Base-by-base conservation (phyloP, 164 flowering plant genomes). In the Berberis thunbergii region DNA sequence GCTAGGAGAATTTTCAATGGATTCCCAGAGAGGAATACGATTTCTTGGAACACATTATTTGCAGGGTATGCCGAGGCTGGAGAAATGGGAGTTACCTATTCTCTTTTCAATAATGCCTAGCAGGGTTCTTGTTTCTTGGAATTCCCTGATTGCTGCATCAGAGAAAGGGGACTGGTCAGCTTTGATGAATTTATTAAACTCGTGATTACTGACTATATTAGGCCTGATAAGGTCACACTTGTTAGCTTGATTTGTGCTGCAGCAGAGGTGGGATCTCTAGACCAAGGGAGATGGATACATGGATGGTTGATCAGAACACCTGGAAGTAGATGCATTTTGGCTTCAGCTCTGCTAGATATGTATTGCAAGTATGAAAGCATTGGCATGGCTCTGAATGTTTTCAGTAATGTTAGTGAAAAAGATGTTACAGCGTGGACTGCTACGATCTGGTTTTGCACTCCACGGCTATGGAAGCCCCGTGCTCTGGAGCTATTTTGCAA, bases 391-490 rank as follows among this genome's bases (percentile, higher is more conserved):
- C 56, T 73, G 38, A 42, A 3, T 41, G 76, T 79, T 70, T 83
- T 81, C 63, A 63, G 68, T 41, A 48, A 45, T 8, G 61, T 69
- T 49, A 50, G 59, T 54, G 70, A 74, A 48, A 80, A 64, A 57
- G 87, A 83, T 72, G 83, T 80, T 49, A 57, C 73, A 3, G 48
- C 77, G n/a, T 83, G 87, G 87, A 79, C 84, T 42, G 69, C 81
- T 43, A 79, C 81, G 83, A 83, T 81, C 75, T 41, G 84, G 84
- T n/a, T 67, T 79, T 48, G 87, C 83, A 43, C 74, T 74, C 65
- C 83, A 83, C 73, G 84, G 84, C 53, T 62, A 66, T 64, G 83
- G 84, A 64, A 26, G 26, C 56, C 43, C 10, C 65, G 69, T 65
- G 84, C 81, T 40, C 57, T 81, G 75, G 73, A 72, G 63, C 63